These are phyloP conservation scores for Citrus glauca DNA, from an alignment of 345 rosid genomes.

Conservation along the genomic window DNA sequence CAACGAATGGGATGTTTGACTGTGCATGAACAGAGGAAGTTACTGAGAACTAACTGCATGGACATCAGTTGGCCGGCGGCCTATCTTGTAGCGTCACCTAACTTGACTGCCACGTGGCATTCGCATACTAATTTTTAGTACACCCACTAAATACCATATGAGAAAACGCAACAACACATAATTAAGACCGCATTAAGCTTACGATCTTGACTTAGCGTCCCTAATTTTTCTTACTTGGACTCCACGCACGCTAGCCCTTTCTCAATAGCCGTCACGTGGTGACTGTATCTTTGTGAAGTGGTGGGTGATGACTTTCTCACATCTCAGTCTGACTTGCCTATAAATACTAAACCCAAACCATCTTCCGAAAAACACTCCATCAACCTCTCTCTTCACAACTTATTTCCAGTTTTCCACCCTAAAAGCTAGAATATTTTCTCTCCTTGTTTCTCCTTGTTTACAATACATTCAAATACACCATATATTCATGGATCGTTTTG, in stretches of 20 bases:
- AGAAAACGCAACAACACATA: not conserved
- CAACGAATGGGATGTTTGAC: not conserved
- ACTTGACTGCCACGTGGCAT: slow-evolving; percentile 35
- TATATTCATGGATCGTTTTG: slow-evolving; percentile 43
- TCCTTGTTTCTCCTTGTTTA: not conserved
- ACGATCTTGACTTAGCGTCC: not conserved
- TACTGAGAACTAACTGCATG: slow-evolving; percentile 2
- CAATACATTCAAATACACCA: not conserved
- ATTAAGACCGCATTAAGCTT: not conserved
- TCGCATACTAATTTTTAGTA: not conserved
- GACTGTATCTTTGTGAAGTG: no score
- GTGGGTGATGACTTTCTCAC: no score
- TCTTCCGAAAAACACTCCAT: not conserved
- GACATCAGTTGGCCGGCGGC: slow-evolving; percentile 47
- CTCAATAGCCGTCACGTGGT: slow-evolving; percentile 4
- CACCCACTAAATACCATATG: not conserved
- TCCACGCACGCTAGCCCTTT: not conserved
- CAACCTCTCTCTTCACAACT: not conserved
- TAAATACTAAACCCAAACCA: not conserved
- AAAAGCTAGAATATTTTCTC: not conserved
- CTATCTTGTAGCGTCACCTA: slow-evolving; percentile 22
- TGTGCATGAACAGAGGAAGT: not conserved
- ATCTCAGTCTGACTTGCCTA: not conserved
- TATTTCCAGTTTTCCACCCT: slow-evolving; percentile 1
- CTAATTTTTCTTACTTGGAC: not conserved